Evolutionary conservation across 2,329 filamentous ascomycete species (phyloP), one percentile per base, ranked within the genome.

Genomic region (Alternaria sp.): DNA sequence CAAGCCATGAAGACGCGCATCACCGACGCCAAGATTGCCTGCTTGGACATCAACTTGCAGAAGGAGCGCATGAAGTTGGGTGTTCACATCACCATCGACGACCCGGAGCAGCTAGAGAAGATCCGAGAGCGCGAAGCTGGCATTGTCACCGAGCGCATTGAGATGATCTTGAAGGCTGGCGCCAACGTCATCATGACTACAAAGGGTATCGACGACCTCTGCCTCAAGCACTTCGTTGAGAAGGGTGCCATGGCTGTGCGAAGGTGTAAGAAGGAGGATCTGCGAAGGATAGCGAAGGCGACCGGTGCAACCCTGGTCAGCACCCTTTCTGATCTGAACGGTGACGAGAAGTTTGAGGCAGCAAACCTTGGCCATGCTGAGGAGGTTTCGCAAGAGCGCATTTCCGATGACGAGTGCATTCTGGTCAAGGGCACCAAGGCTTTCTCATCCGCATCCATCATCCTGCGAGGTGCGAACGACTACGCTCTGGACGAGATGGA

Each of bases 1-100:
- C 96, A 99, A 82, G 96, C 96, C 49, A 99, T 99, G 96, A 93
- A 89, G 74, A 99, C 96, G 28, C 89, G 92, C 74, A 89, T 99
- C 79, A 88, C 88, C 56, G 94, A 98, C 81, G 96, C 96, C 70
- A 98, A 97, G 86, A 99, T 99, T 81, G 96, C 96, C 54, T 91
- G 95, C 74, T 83, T 99, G 65, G 96, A 99, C 80, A 98, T 99
- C 89, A 99, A 99, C 83, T 82, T 99, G 75, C 95, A 98, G 79
- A 99, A 99, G 86, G 95, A 98, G 86, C 89, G 95, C 73, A 98
- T 99, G 96, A 98, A 99, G 88, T 86, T 99, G 62, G 96, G 96
- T 71, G 96, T 99, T 64, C 95, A 99, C 82, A 97, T 99, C 76
- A 98, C 96, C 12, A 92, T 99, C 69, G 96, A 99, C 74, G 96